phyloP scores from a whole-genome alignment of 2,329 filamentous ascomycete species.

The Aureobasidium sp. region DNA sequence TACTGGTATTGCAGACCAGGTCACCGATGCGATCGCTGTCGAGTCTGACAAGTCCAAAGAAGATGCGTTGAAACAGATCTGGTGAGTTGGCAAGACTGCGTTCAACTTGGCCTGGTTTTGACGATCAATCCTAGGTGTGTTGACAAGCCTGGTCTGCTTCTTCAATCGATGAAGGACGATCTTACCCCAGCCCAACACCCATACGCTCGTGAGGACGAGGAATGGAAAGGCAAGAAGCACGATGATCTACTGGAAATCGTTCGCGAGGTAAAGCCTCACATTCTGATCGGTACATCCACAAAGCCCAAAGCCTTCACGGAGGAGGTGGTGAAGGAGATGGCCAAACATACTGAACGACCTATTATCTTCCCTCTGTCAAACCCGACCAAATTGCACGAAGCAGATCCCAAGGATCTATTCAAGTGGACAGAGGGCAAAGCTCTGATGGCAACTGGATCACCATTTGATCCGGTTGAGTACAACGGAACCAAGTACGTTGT shows the following conservation, averaged over 20 bases:
- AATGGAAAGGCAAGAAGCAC: slow-evolving; percentile 55
- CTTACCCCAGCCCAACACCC: slow-evolving; percentile 60
- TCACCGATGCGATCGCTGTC: slow-evolving; percentile 68
- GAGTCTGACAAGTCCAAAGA: slow-evolving; percentile 59
- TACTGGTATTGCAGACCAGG: slow-evolving; percentile 78
- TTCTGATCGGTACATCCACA: slow-evolving; percentile 79
- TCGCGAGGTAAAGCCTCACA: slow-evolving; percentile 66
- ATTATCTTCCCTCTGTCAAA: slow-evolving; percentile 86
- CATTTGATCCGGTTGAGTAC: slow-evolving; percentile 66
- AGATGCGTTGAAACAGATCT: slow-evolving; percentile 76
- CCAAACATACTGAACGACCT: slow-evolving; percentile 62
- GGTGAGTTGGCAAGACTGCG: slow-evolving; percentile 40
- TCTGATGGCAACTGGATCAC: slow-evolving; percentile 75
- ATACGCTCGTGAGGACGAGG: slow-evolving; percentile 58
- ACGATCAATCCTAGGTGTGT: slow-evolving; percentile 52
- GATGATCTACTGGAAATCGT: slow-evolving; percentile 60
- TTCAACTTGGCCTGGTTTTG: neutral
- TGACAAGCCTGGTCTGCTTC: slow-evolving; percentile 72
- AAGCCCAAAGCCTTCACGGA: slow-evolving; percentile 69
- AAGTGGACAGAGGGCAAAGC: slow-evolving; percentile 72
- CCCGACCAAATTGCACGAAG: slow-evolving; percentile 77
- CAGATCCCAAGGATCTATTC: slow-evolving; percentile 66
- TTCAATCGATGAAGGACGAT: slow-evolving; percentile 53
- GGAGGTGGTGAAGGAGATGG: slow-evolving; percentile 68
- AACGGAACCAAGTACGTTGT: slow-evolving; percentile 50